Percentiles rank a stretch among this genome's conserved stretches.
phyloP scores from a whole-genome alignment of 2,329 filamentous ascomycete species.

The Hypoxylon sp. region DNA sequence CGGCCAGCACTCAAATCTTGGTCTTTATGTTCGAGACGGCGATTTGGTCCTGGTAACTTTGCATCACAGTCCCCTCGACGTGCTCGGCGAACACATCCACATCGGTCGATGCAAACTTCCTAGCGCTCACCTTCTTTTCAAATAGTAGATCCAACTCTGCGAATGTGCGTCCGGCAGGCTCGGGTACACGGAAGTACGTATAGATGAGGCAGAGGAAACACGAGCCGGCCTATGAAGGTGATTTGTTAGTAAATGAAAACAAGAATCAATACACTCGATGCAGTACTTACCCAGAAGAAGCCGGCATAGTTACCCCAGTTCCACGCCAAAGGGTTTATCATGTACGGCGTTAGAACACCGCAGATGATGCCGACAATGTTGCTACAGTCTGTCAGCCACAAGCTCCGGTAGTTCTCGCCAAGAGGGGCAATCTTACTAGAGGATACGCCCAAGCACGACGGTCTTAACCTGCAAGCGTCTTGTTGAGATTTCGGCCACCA shows the following conservation, averaged over 20 bases:
- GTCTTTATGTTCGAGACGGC: conserved; percentile 52
- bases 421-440: conserved; percentile 66
- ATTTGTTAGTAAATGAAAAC: conserved; percentile 15
- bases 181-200: conserved; percentile 84
- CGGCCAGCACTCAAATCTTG: conserved; percentile 26
- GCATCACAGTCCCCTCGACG: conserved; percentile 64
- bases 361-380: conserved; percentile 87
- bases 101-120: conserved; percentile 76
- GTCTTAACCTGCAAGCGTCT: conserved; percentile 91
- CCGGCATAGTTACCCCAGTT: conserved; percentile 89
- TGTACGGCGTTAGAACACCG: conserved; percentile 88
- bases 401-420: neutral
- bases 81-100: conserved; percentile 70
- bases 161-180: conserved; percentile 84
- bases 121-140: conserved; percentile 77
- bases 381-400: conserved; percentile 56
- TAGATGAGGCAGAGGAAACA: conserved; percentile 87
- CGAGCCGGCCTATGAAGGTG: conserved; percentile 70
- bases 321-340: conserved; percentile 91
- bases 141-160: conserved; percentile 90
- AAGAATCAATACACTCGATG: neutral
- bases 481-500: conserved; percentile 88
- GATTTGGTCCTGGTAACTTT: conserved; percentile 63
- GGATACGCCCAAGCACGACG: conserved; percentile 84
- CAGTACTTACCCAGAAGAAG: conserved; percentile 79